phyloP scores from a whole-genome alignment of 1,284 basidiomycete genomes.

The Vanrija humicola region DNA sequence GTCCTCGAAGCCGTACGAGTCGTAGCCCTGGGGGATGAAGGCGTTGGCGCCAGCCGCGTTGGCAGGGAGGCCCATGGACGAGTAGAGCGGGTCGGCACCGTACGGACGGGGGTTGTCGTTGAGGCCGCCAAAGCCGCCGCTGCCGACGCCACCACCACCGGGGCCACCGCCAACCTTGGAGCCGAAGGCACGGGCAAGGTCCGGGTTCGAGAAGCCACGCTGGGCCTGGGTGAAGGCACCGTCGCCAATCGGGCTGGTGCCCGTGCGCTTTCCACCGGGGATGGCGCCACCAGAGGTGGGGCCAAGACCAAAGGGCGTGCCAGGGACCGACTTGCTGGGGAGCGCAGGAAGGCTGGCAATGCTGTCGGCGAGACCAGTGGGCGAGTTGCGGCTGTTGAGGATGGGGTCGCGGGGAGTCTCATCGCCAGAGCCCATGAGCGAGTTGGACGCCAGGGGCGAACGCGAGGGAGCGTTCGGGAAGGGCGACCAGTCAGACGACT shows the following conservation, averaged over 20 bases:
- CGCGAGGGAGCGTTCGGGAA: constrained; percentile 60
- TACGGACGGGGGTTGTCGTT: constrained; percentile 39
- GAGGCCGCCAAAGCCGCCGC: constrained; percentile 42
- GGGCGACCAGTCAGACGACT: constrained; percentile 89
- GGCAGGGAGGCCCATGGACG: constrained; percentile 30
- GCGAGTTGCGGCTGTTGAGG: constrained; percentile 29
- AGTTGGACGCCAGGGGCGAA: constrained; percentile 57
- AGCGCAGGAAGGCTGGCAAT: constrained; percentile 48
- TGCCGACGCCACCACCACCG: constrained; percentile 50
- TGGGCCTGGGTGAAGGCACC: constrained; percentile 41
- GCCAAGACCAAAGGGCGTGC: constrained; percentile 44
- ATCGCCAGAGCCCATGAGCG: constrained; percentile 54
- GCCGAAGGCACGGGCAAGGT: constrained; percentile 55
- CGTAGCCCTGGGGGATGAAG: constrained; percentile 53
- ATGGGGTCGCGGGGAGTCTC: constrained; percentile 29
- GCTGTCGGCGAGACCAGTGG: constrained; percentile 45
- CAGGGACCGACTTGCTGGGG: constrained; percentile 47
- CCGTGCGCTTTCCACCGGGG: constrained; percentile 24
- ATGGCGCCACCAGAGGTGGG: constrained; percentile 21
- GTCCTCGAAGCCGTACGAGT: constrained; percentile 63
- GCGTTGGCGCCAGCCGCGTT: constrained; percentile 53
- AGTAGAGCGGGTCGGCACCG: constrained; percentile 44
- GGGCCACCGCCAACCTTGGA: constrained; percentile 58
- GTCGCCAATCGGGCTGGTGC: constrained; percentile 27
- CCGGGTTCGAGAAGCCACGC: constrained; percentile 50